Base-by-base conservation (phyloP, 768 basidiomycete genomes). In the Phallus indusiatus region DNA sequence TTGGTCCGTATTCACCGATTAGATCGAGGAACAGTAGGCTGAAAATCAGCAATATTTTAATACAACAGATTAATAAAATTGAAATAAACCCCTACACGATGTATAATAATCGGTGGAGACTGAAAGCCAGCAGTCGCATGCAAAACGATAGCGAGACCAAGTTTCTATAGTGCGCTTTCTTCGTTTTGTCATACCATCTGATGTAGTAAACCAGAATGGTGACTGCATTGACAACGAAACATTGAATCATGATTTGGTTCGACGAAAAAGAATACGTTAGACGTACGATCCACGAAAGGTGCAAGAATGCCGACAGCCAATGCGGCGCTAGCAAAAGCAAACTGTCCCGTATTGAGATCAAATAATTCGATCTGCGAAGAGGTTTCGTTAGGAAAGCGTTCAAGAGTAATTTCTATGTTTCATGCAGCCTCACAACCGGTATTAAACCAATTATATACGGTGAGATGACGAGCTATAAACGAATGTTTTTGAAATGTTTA, bases 391-490 rank as follows among this genome's bases (percentile, higher is more conserved):
- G n/a, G 18, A 11, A 9, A n/a, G 12, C 17, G 14, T 18, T 20
- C 37, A 24, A 9, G 34, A 17, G 18, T 21, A 22, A 18, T 46
- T 17, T 16, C 1, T 4, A 22, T 1, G 16, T 21, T 17, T 9
- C 16, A 20, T n/a, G 4, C 17, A 42, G 42, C 2, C 47, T 16
- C 24, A 55, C 54, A 9, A 55, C 22, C 9, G 54, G 35, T 2
- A 55, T 20, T n/a, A 55, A 24, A 21, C 54, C 54, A 9, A 46
- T 22, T 12, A 55, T 55, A 35, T 55, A 55, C n/a, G 54, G 54
- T 14, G 35, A 42, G 16, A 55, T n/a, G 8, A 55, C 54, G 12
- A 55, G 36, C 54, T 55, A 37, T 6, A 24, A 16, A 17, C 7
- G 9, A 22, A 42, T n/a, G 3, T 7, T 24, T n/a, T 18, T 17